These are phyloP conservation scores for Dysphania ambrosioides DNA, from an alignment of 148 eudicot species.

Conservation along the genomic window DNA sequence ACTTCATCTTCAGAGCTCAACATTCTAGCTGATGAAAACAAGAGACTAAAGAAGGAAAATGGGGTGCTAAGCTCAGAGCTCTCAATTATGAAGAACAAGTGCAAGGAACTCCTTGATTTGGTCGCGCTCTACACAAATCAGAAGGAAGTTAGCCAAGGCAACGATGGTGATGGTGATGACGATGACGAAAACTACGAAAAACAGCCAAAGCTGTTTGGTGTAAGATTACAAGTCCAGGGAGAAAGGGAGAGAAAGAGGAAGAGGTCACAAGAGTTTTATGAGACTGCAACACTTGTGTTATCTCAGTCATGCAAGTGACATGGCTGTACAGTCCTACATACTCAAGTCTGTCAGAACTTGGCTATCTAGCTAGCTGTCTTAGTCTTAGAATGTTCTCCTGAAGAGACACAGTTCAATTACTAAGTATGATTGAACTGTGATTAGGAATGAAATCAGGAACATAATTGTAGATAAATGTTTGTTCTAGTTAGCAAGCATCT, in stretches of 20 bases:
- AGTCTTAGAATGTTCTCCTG: not conserved
- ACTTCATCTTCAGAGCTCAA: constrained; percentile 54
- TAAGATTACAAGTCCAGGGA: constrained; percentile 51
- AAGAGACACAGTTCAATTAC: not conserved
- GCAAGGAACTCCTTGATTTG: constrained; percentile 62
- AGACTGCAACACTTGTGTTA: constrained; percentile 32
- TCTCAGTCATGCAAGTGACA: constrained; percentile 56
- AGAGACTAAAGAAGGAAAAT: constrained; percentile 60
- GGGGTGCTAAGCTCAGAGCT: constrained; percentile 64
- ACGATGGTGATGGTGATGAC: constrained; percentile 18
- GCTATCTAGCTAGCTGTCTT: not conserved
- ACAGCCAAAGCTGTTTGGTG: constrained; percentile 70
- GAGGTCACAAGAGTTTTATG: constrained; percentile 33
- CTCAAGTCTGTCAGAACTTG: not conserved
- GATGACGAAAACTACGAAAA: constrained; percentile 21
- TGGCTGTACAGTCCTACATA: not conserved
- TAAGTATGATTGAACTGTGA: not conserved
- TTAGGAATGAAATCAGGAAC: not conserved
- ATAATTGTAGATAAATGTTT: constrained; percentile 22
- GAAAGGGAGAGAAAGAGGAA: constrained; percentile 51
- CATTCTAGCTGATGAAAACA: constrained; percentile 67
- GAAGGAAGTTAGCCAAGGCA: not conserved
- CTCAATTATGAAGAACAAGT: constrained; percentile 55
- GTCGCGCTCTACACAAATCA: constrained; percentile 35
- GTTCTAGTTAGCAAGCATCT: constrained; percentile 10